Base-by-base conservation (phyloP, 169 alveolate species). In the Cryptosporidium xiaoi region DNA sequence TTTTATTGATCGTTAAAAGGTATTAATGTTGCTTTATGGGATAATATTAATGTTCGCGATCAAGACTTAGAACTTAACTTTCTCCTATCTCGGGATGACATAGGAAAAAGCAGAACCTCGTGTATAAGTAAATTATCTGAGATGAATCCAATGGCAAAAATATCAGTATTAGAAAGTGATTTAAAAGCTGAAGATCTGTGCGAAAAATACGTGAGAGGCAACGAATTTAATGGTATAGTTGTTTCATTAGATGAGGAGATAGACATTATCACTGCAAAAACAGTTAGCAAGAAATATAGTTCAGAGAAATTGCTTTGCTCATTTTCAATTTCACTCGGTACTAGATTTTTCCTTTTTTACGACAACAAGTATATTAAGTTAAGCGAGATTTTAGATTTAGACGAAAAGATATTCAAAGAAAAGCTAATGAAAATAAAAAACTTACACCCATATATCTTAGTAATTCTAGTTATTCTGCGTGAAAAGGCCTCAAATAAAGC, bases 81-180 rank as follows among this genome's bases (percentile, higher is more conserved):
- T 16, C 46, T 77, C 18, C 15, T 77, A 48, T 58, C 24, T 18
- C 46, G 20, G 27, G 87, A 55, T n/a, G 87, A 77, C 27, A 44
- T 77, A 40, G 87, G 87, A 18, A 77, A 77, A 31, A 6, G 29
- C 7, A 77, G 87, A 60, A 60, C 40, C 16, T 68, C 27, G 2
- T 60, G 69, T 12, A 40, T 77, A 18, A 64, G 48, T 60, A 60
- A 77, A 77, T 29, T 77, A 48, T 58, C 31, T n/a, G 77, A 77
- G 18, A 77, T 77, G 77, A 77, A 56, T 40, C 87, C 87, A 12
- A 16, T 77, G 71, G 51, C 71, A n/a, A 56, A 62, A n/a, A 48
- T 77, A 44, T 29, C 58, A 8, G 2, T 40, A 10, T 68, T 53
- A 44, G 33, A 77, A 27, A 16, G 56, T 24, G 34, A 77, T 3